Evolutionary conservation across 2,329 filamentous ascomycete genomes (phyloP).

Genomic region (Biscogniauxia marginata): DNA sequence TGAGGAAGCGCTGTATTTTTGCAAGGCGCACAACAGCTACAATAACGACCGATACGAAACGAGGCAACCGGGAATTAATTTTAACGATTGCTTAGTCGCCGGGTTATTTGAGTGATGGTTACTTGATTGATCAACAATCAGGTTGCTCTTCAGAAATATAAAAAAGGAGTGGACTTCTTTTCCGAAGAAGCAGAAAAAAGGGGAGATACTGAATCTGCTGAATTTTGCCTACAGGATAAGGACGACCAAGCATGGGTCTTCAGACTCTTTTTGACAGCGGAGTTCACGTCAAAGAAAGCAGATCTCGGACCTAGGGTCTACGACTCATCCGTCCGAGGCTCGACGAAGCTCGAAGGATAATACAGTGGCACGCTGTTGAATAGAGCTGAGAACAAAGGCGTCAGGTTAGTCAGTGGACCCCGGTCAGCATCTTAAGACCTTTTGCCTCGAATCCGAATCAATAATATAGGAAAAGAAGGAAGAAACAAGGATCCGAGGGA

Average conservation of each 20-base stretch:
- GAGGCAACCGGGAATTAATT: neutral
- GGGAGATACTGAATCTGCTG: neutral
- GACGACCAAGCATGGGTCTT: neutral
- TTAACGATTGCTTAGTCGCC: neutral
- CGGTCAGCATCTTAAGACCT: neutral
- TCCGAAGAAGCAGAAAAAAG: neutral
- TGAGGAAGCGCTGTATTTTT: neutral
- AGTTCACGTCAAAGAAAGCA: constrained; percentile 11
- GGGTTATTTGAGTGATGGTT: no score
- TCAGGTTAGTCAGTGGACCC: neutral
- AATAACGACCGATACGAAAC: neutral
- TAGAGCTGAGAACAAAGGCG: neutral
- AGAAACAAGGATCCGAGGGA: neutral
- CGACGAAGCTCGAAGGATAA: neutral
- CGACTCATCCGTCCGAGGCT: neutral
- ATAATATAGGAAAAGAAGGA: neutral
- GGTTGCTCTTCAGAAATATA: neutral
- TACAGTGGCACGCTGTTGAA: neutral
- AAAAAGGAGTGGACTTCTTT: neutral
- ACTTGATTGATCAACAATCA: neutral
- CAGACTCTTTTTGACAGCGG: neutral
- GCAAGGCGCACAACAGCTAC: neutral
- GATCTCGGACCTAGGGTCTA: neutral
- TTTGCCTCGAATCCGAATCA: neutral
- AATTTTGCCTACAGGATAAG: neutral